Evolutionary conservation across 2,329 filamentous ascomycete species (phyloP).

Genomic region (Cadophora luteo-olivacea): DNA sequence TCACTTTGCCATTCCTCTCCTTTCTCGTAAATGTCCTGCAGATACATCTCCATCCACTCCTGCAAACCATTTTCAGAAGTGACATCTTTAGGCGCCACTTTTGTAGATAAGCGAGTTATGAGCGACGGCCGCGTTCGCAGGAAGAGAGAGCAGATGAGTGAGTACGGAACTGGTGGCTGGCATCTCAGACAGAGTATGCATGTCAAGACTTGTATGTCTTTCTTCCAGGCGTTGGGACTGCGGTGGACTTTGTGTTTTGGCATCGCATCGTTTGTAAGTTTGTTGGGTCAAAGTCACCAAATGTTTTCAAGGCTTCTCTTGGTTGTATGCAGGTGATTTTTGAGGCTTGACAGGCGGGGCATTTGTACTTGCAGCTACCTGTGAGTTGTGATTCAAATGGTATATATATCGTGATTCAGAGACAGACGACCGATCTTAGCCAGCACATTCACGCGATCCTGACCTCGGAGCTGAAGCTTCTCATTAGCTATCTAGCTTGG

Average conservation of each 20-base stretch:
- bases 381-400: conserved; percentile 8
- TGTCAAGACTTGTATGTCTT: conserved; percentile 31
- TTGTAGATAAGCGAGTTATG: conserved; percentile 11
- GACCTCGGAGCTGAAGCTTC: conserved; percentile 7
- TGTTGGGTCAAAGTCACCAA: background rate
- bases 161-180: conserved; percentile 32
- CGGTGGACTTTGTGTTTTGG: conserved; percentile 32
- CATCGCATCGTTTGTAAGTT: conserved; percentile 4
- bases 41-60: conserved; percentile 23
- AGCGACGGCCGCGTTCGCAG: conserved; percentile 12
- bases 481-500: conserved; percentile 18
- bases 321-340: background rate
- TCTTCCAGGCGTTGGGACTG: conserved; percentile 23
- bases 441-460: background rate
- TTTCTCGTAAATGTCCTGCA: conserved; percentile 22
- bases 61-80: conserved; percentile 6
- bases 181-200: conserved; percentile 32
- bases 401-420: conserved; percentile 17
- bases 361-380: background rate
- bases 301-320: background rate
- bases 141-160: conserved; percentile 25
- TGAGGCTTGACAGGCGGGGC: background rate
- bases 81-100: background rate
- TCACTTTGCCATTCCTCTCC: conserved; percentile 18
- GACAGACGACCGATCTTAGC: background rate